Percentiles rank a stretch among this genome's conserved stretches.
phyloP scores from a whole-genome alignment of 1,139 yeast genomes.

The Lipomyces yarrowii region DNA sequence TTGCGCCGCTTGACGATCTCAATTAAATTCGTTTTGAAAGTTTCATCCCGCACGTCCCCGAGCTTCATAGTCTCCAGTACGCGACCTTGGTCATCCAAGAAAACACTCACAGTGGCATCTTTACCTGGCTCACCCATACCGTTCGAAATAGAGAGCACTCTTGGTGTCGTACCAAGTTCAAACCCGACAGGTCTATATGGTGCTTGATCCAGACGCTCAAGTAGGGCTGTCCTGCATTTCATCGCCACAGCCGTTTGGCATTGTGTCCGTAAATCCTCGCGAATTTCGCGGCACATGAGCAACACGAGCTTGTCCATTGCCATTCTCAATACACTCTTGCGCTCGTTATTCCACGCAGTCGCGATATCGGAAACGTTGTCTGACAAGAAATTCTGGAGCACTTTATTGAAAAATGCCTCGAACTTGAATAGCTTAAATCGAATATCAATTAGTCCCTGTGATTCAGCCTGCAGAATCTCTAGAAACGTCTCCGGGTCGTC shows the following conservation, averaged over 20 bases:
- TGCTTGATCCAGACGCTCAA: constrained; percentile 82
- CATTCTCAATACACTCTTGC: constrained; percentile 65
- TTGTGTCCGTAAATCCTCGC: constrained; percentile 77
- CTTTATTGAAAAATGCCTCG: constrained; percentile 48
- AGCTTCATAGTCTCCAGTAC: constrained; percentile 77
- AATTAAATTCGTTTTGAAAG: constrained; percentile 62
- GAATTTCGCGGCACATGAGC: constrained; percentile 71
- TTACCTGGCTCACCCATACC: constrained; percentile 65
- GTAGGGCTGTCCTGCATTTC: constrained; percentile 69
- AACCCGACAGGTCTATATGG: constrained; percentile 83
- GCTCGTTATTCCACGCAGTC: constrained; percentile 76
- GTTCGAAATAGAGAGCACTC: constrained; percentile 77
- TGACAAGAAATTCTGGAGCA: constrained; percentile 62
- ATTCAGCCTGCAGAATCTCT: constrained; percentile 90
- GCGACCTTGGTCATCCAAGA: constrained; percentile 78
- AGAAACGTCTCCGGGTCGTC: constrained; percentile 77
- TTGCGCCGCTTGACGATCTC: constrained; percentile 55
- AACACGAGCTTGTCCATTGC: constrained; percentile 72
- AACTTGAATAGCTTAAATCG: constrained; percentile 45
- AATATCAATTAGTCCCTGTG: constrained; percentile 56
- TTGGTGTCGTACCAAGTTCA: constrained; percentile 79
- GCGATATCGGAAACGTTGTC: constrained; percentile 85
- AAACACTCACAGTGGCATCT: constrained; percentile 85
- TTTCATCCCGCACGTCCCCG: constrained; percentile 63
- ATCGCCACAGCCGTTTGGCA: constrained; percentile 73